Percentiles rank a stretch among this genome's conserved stretches.
Conservation (phyloP, 768 basidiomycete genomes). For the Termitomyces bulborhizus region DNA sequence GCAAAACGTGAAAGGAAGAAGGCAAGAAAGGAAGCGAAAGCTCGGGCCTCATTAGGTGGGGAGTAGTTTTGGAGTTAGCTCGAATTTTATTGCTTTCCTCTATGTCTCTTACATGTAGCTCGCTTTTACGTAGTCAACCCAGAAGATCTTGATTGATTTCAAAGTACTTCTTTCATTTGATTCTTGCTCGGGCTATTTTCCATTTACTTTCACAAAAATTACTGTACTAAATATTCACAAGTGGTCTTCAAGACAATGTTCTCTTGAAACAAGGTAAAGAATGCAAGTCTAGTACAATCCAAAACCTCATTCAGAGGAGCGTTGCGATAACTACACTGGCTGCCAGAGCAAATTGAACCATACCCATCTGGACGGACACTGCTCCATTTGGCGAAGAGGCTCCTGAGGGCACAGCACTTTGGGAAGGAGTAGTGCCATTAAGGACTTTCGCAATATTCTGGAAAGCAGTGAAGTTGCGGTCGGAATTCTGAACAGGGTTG, state of each 20-base stretch:
- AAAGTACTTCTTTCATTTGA: neutral
- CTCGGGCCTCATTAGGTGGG: conserved; percentile 34
- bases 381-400: conserved; percentile 23
- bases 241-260: conserved; percentile 20
- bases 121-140: neutral
- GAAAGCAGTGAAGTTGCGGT: conserved; percentile 52
- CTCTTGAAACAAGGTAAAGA: conserved; percentile 17
- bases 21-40: conserved; percentile 66
- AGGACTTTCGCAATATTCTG: conserved; percentile 45
- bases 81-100: neutral
- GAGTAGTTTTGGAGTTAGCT: conserved; percentile 16
- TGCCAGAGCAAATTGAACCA: conserved; percentile 22
- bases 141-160: neutral
- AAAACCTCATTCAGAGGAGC: conserved; percentile 25
- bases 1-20: conserved; percentile 58
- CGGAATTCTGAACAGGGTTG: conserved; percentile 46
- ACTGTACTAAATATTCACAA: conserved; percentile 4
- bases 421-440: conserved; percentile 43
- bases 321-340: conserved; percentile 24
- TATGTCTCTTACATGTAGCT: neutral
- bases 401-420: conserved; percentile 21
- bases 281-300: neutral
- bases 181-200: neutral
- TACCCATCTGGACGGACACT: conserved; percentile 25
- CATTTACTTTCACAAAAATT: too few relatives aligned